These are phyloP conservation scores for Paramecium pentaurelia DNA, from an alignment of 73 alveolate genomes.

Conservation along the genomic window DNA sequence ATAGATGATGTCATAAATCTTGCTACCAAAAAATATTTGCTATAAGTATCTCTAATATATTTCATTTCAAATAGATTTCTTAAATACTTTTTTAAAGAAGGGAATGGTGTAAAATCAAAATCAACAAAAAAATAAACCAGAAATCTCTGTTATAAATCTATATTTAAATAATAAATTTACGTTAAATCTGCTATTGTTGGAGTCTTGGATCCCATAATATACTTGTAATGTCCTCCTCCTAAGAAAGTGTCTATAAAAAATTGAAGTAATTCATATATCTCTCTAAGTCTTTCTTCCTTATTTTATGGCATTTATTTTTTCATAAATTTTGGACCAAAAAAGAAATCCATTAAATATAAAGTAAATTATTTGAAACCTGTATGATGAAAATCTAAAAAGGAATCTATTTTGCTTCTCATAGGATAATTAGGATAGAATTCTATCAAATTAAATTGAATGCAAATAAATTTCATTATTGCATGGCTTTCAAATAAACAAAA, in stretches of 20 bases:
- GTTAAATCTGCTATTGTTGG: neutral
- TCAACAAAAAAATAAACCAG: neutral
- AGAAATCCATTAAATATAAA: neutral
- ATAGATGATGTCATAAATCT: neutral
- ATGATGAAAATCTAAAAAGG: slow-evolving; percentile 45
- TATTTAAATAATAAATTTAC: neutral
- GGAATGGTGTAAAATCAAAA: neutral
- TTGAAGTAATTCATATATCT: neutral
- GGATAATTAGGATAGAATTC: neutral
- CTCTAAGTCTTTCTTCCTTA: neutral
- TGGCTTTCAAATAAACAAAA: slow-evolving; percentile 42
- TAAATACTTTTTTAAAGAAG: neutral
- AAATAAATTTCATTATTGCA: slow-evolving; percentile 44
- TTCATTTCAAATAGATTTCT: neutral
- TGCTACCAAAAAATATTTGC: neutral
- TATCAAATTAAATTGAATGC: neutral
- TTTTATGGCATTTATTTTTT: neutral
- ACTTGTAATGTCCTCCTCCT: neutral
- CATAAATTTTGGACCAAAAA: neutral
- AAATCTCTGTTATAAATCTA: neutral
- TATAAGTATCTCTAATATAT: neutral
- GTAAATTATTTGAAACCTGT: neutral
- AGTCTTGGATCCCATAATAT: neutral
- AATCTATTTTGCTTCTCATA: slow-evolving; percentile 1
- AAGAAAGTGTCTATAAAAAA: neutral